Base-by-base conservation (phyloP, 2,329 filamentous ascomycete genomes). In the Xylaria hypoxylon region DNA sequence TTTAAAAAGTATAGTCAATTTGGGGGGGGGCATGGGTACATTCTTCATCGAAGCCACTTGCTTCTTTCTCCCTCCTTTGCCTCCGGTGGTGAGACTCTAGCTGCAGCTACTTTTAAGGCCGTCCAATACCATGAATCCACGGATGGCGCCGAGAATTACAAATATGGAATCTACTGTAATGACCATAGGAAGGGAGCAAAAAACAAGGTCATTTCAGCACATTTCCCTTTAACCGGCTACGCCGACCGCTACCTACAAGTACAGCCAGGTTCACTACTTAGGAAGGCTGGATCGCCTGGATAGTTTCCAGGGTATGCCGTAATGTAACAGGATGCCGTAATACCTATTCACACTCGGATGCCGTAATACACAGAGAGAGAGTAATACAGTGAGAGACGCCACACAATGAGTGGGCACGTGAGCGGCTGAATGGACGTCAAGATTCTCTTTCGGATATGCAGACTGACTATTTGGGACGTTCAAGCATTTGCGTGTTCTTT, bases 391-490 rank as follows among this genome's bases (percentile, higher is more conserved):
- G 13, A 26, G 15, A 7, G 35, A 42, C 33, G 35, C 52, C 22
- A 55, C 22, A n/a, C 19, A 22, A 55, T 42, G 51, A 38, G 13
- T 19, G 22, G 19, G 51, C 33, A 35, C 11, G 13, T 40, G 51
- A 53, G 33, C 19, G 22, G 51, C 51, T 17, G 17, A 24, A 42
- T 28, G 35, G 52, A 28, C 22, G 22, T 15, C 35, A 15, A 13
- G 31, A 10, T n/a, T 24, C 35, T 24, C 35, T 42, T 42, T 28
- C 17, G 35, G 22, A 55, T 55, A 42, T 55, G 51, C 51, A 55
- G 33, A 42, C 33, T n/a, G 22, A 28, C 52, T 42, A 4, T 55
- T 55, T 28, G 22, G 22, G 22, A 17, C 22, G 28, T 11, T 28
- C 22, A 28, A 55, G 35, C 35, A n/a, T 55, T 31, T 24, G 22